These are phyloP conservation scores for Colletotrichum sidae DNA, from an alignment of 2,329 filamentous ascomycete species.

Conservation along the genomic window DNA sequence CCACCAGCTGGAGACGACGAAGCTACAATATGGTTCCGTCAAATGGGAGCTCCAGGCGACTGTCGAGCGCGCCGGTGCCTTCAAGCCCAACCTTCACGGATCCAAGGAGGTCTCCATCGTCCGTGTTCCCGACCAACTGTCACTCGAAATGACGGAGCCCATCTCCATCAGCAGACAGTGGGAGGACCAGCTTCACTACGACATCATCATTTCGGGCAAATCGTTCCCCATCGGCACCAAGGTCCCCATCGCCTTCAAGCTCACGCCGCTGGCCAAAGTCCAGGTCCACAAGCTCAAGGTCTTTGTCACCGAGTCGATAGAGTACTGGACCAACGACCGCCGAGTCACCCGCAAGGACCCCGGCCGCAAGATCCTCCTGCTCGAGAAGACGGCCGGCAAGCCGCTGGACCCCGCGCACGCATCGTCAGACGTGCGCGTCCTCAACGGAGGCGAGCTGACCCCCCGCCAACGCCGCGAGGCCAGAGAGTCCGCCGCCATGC, in stretches of 20 bases:
- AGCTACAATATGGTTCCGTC: slow-evolving; percentile 86
- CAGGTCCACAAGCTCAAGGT: slow-evolving; percentile 94
- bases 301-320: slow-evolving; percentile 88
- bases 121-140: slow-evolving; percentile 86
- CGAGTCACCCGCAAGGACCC: slow-evolving; percentile 87
- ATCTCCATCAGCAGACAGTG: slow-evolving; percentile 94
- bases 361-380: slow-evolving; percentile 84
- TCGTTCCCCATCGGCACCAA: slow-evolving; percentile 90
- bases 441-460: slow-evolving; percentile 82
- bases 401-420: slow-evolving; percentile 79
- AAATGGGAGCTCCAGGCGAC: slow-evolving; percentile 89
- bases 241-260: slow-evolving; percentile 93
- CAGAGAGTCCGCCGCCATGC: slow-evolving; percentile 56
- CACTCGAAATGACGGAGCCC: slow-evolving; percentile 89
- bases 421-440: slow-evolving; percentile 79
- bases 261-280: slow-evolving; percentile 92
- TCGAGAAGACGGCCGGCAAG: slow-evolving; percentile 88
- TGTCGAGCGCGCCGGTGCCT: slow-evolving; percentile 87
- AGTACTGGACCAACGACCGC: slow-evolving; percentile 90
- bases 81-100: slow-evolving; percentile 88
- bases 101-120: slow-evolving; percentile 86
- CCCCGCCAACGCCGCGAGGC: slow-evolving; percentile 60
- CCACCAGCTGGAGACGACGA: slow-evolving; percentile 88
- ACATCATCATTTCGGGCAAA: slow-evolving; percentile 96
- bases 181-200: slow-evolving; percentile 96